Percentiles rank a stretch among this genome's conserved stretches.
phyloP scores from a whole-genome alignment of 768 basidiomycete species.

The Mycena leptocephala region DNA sequence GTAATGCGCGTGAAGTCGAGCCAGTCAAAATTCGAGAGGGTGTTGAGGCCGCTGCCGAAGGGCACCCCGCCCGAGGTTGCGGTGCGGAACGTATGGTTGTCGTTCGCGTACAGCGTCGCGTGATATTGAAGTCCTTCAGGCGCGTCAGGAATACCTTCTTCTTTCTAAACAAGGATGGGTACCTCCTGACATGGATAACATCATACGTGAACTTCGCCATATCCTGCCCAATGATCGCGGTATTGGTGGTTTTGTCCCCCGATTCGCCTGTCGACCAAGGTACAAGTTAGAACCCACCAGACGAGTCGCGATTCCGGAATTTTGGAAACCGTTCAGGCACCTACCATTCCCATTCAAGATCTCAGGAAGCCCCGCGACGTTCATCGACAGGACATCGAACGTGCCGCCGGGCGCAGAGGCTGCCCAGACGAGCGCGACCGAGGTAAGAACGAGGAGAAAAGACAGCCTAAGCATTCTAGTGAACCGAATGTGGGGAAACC shows the following conservation, averaged over 20 bases:
- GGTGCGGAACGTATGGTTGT: conserved; percentile 55
- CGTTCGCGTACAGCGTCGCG: conserved; percentile 51
- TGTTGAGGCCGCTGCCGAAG: conserved; percentile 56
- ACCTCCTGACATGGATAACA: conserved; percentile 37
- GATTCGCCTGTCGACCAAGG: conserved; percentile 9
- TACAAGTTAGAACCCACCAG: background rate
- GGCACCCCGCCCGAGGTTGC: conserved; percentile 54
- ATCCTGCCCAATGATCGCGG: conserved; percentile 23
- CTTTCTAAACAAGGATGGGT: too few relatives aligned
- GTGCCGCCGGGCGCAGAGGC: conserved; percentile 18
- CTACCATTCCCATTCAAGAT: conserved; percentile 27
- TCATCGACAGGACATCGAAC: conserved; percentile 35
- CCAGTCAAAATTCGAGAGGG: conserved; percentile 53
- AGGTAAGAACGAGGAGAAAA: background rate
- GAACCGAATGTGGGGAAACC: background rate
- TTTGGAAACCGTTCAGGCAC: too few relatives aligned
- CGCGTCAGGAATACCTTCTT: background rate
- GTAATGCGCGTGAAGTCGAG: conserved; percentile 50
- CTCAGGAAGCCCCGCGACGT: conserved; percentile 36
- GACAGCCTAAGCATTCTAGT: background rate
- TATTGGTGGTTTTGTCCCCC: conserved; percentile 29
- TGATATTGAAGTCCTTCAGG: conserved; percentile 58
- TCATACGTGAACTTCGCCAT: conserved; percentile 23
- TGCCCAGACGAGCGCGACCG: conserved; percentile 4
- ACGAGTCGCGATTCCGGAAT: too few relatives aligned